A percentile compares a stretch with the other conserved stretches of the same genome.
Evolutionary conservation across 306 rosid genomes (phyloP).

Genomic region (Prosopis cineraria): DNA sequence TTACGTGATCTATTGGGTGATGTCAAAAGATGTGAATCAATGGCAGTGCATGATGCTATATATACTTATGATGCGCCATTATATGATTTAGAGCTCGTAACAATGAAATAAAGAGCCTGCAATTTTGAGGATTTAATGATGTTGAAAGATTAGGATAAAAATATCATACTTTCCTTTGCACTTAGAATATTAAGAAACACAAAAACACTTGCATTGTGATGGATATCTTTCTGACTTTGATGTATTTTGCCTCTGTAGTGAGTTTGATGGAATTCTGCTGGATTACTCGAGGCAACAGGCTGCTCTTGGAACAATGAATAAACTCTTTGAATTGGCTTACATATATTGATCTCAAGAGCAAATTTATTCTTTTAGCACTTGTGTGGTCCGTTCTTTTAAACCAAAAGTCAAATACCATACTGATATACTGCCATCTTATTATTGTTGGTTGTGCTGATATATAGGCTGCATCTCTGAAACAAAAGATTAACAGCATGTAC

Average conservation of each 20-base stretch:
- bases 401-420: background rate
- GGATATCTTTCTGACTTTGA: constrained; percentile 31
- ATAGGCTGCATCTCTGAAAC: constrained; percentile 76
- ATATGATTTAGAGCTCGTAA: constrained; percentile 14
- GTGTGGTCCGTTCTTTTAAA: background rate
- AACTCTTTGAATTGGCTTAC: constrained; percentile 73
- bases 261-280: constrained; percentile 73
- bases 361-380: background rate
- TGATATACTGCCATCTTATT: constrained; percentile 34
- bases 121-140: constrained; percentile 9
- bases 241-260: constrained; percentile 49
- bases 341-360: constrained; percentile 23
- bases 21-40: constrained; percentile 60
- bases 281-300: constrained; percentile 89
- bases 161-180: background rate
- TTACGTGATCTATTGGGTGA: constrained; percentile 75
- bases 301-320: constrained; percentile 66
- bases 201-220: constrained; percentile 5
- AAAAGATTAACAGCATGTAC: constrained; percentile 76
- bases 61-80: constrained; percentile 1
- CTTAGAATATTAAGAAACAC: constrained; percentile 12
- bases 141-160: background rate
- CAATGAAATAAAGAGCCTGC: constrained; percentile 1
- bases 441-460: constrained; percentile 34
- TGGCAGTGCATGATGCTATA: constrained; percentile 65